Percentiles rank a stretch among this genome's conserved stretches.
Conservation (phyloP, 208 protist genomes). For the Porcisia deanei region DNA sequence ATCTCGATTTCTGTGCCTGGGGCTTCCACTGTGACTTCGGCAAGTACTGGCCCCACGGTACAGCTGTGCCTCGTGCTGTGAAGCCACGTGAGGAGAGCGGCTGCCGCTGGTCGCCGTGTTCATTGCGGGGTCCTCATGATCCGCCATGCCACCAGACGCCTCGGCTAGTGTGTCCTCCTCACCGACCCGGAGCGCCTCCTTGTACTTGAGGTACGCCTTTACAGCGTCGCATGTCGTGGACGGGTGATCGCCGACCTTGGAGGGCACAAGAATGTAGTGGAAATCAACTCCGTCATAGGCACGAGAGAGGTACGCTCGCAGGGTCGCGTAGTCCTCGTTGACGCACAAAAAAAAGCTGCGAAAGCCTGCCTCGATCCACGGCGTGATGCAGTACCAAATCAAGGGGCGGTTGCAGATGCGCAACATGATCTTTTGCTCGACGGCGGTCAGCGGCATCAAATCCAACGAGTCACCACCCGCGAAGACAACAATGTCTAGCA, state of each 20-base stretch:
- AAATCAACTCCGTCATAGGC: conserved; percentile 63
- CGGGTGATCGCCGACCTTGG: conserved; percentile 43
- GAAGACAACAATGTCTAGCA: conserved; percentile 86
- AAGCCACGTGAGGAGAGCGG: background rate
- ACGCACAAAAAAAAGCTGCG: conserved; percentile 81
- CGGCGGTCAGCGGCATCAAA: conserved; percentile 56
- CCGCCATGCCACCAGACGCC: background rate
- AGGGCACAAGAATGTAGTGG: conserved; percentile 67
- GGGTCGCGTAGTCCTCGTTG: conserved; percentile 59
- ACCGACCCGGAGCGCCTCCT: conserved; percentile 56
- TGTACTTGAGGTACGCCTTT: conserved; percentile 70
- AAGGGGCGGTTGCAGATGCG: conserved; percentile 75
- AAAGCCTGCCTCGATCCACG: conserved; percentile 75
- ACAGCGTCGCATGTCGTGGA: conserved; percentile 81
- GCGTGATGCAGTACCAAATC: conserved; percentile 82
- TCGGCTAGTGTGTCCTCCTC: conserved; percentile 27
- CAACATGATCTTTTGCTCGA: conserved; percentile 75
- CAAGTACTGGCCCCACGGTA: conserved; percentile 5
- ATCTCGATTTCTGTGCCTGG: conserved; percentile 20
- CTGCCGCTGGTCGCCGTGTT: conserved; percentile 1
- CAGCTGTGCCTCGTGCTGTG: background rate
- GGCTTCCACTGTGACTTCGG: background rate
- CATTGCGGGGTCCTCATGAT: conserved; percentile 11
- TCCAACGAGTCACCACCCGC: conserved; percentile 56
- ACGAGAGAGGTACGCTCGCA: conserved; percentile 66